A percentile compares a stretch with the other conserved stretches of the same genome.
Evolutionary conservation across 345 rosid genomes (phyloP).

Genomic region (Eucalyptus sp.): DNA sequence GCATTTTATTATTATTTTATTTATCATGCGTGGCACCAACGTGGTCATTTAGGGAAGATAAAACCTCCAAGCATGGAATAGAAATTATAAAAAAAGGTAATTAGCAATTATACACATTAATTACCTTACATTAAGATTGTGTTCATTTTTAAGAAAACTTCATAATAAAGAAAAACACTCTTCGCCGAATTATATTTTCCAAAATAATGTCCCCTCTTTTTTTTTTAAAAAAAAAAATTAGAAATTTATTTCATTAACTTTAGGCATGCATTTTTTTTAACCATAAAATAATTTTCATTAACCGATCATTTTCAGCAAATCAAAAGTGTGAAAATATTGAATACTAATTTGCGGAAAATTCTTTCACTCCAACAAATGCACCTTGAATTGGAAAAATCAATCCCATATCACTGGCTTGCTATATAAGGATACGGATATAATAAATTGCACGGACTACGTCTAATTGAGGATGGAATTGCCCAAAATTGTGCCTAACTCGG

Average conservation of each 20-base stretch:
- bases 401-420: neutral
- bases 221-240: rapidly evolving
- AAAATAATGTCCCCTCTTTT: neutral
- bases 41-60: neutral
- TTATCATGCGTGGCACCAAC: neutral
- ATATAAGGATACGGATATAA: neutral
- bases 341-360: neutral
- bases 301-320: too few species aligned
- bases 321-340: neutral
- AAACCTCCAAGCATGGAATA: neutral
- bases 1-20: too few species aligned
- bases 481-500: neutral
- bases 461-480: neutral
- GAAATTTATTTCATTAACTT: too few species aligned
- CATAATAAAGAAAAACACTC: too few species aligned
- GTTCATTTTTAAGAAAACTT: rapidly evolving
- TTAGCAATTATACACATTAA: neutral
- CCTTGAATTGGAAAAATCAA: neutral
- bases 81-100: neutral
- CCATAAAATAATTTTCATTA: too few species aligned
- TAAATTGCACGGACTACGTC: neutral
- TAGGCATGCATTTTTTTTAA: neutral
- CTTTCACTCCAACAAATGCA: neutral
- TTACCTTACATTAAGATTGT: neutral
- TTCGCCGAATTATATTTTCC: too few species aligned